Evolutionary conservation across 2,329 filamentous ascomycete genomes (phyloP).

Genomic region (Diplodia scrobiculata): DNA sequence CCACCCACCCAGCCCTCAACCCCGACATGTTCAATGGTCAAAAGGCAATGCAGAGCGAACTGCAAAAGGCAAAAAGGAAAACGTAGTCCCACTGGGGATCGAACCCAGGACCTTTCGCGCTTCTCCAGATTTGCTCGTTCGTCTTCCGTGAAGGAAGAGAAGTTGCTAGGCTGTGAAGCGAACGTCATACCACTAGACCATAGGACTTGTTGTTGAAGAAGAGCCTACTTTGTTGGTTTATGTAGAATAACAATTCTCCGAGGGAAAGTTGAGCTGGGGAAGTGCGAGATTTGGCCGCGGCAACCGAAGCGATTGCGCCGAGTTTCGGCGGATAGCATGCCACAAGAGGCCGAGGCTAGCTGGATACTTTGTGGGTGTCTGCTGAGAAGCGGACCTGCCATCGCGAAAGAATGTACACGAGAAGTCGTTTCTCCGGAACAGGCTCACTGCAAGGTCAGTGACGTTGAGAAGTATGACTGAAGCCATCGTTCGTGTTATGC

Average conservation of each 20-base stretch:
- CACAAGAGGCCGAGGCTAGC: neutral
- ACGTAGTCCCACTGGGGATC: constrained; percentile 32
- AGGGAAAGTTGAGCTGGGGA: too few relatives aligned
- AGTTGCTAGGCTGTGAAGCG: constrained; percentile 20
- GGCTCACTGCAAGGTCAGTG: too few relatives aligned
- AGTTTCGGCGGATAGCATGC: neutral
- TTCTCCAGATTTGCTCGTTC: neutral
- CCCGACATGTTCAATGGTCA: too few relatives aligned
- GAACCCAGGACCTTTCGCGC: constrained; percentile 32
- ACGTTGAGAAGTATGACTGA: too few relatives aligned
- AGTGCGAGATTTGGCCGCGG: neutral
- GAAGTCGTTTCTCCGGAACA: neutral
- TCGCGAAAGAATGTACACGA: neutral
- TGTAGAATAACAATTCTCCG: neutral
- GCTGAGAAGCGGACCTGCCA: neutral
- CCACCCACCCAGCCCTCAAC: too few relatives aligned
- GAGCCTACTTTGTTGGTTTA: rapidly evolving
- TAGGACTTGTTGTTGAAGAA: constrained; percentile 18
- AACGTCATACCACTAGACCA: constrained; percentile 31
- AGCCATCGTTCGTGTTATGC: neutral
- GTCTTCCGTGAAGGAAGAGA: neutral
- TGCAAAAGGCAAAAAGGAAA: constrained; percentile 11
- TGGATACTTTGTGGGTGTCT: neutral
- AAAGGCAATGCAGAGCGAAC: too few relatives aligned
- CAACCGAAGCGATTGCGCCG: neutral